Evolutionary conservation across 2,329 filamentous ascomycete species (phyloP), one percentile per base, ranked within the genome.

Genomic region (Nothopassalora personata): DNA sequence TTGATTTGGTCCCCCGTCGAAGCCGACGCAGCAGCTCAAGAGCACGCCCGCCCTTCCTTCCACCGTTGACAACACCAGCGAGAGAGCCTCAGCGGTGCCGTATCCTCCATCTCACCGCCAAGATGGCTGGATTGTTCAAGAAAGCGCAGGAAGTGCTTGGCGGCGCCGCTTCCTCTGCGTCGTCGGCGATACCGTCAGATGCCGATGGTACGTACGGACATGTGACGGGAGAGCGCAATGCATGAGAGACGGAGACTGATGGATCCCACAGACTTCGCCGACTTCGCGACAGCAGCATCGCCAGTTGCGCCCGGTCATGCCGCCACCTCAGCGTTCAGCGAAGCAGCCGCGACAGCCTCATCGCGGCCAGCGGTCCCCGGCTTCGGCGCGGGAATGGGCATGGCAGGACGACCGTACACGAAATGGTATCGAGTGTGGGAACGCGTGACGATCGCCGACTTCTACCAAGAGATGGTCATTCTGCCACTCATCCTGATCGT

Each of bases 341-440:
- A 78, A 54, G 74, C 77, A 49, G 73, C 73, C 46, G 70, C 72
- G 61, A 61, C 68, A 13, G 57, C 73, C 15, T 61, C 68, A 15
- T 54, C 59, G 36, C 53, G 62, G 56, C 48, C 60, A 31, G 18
- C 33, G 4, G 51, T 53, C 23, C 57, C 57, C 30, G 45, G 75
- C 79, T 27, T 82, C 82, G 57, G 68, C 59, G 59, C 73, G 31
- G 65, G 67, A 61, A 74, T 76, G 15, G 69, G 74, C 52, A 74
- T 75, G 50, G 75, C 79, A 75, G 80, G 58, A 74, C 81, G 60
- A 28, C 89, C 90, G 13, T 97, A 88, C 75, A 96, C 91, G 54
- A 91, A 90, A 80, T 99, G 94, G 94, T 99, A 97, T 79, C 91
- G 91, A 58, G 81, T 97, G 62, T 94, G 96, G 83, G 92, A 97